Conservation (phyloP, 2,329 filamentous ascomycete species). For the Akanthomyces muscarius region DNA sequence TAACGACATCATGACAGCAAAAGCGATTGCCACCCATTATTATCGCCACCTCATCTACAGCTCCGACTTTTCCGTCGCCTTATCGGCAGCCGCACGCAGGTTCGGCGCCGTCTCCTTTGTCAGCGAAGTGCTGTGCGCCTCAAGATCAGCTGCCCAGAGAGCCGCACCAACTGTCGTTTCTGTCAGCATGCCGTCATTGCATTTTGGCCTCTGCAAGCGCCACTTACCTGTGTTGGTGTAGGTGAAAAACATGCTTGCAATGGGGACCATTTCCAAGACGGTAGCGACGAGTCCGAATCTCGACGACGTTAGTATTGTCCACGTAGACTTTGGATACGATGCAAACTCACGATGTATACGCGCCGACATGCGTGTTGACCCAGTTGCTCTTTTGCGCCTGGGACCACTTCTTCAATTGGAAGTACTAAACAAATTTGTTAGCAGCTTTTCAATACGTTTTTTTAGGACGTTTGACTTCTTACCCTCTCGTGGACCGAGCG, state of each 20-base stretch:
- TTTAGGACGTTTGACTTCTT: conserved; percentile 24
- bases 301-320: conserved; percentile 6
- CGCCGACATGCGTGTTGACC: conserved; percentile 64
- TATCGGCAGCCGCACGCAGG: conserved; percentile 46
- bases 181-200: conserved; percentile 16
- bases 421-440: conserved; percentile 57
- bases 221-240: conserved; percentile 76
- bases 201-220: not conserved
- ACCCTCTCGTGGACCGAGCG: conserved; percentile 51
- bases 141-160: conserved; percentile 88
- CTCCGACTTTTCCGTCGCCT: conserved; percentile 38
- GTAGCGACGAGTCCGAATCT: conserved; percentile 75
- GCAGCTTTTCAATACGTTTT: not conserved
- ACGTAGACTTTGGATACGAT: too few relatives aligned
- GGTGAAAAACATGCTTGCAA: conserved; percentile 77
- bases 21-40: not conserved
- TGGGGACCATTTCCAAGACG: conserved; percentile 77
- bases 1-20: not conserved
- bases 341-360: conserved; percentile 71
- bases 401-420: conserved; percentile 85
- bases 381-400: conserved; percentile 61
- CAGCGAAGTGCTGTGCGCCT: conserved; percentile 51
- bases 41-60: conserved; percentile 5
- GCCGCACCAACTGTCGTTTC: conserved; percentile 69
- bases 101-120: conserved; percentile 47